Evolutionary conservation across 1,284 basidiomycete species (phyloP).

Genomic region (Chalciporus sp.): DNA sequence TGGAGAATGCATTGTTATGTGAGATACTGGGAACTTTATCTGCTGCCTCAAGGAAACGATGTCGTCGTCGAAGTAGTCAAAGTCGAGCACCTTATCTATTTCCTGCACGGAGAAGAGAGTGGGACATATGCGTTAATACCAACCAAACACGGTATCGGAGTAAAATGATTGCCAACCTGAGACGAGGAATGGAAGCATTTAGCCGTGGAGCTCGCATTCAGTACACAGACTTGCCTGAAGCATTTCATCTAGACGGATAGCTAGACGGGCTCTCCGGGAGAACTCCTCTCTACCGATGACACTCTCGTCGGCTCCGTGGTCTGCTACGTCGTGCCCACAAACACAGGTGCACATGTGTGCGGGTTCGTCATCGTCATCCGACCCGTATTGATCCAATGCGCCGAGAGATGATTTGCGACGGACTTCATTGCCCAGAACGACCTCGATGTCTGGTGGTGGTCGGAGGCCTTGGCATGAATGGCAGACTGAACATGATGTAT

Average conservation of each 20-base stretch:
- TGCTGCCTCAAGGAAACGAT: conserved; percentile 73
- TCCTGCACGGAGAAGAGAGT: conserved; percentile 51
- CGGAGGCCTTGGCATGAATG: conserved; percentile 64
- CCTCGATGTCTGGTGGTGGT: conserved; percentile 58
- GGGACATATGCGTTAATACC: conserved; percentile 16
- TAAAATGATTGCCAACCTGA: conserved; percentile 28
- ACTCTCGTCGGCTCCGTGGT: conserved; percentile 70
- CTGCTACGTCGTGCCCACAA: conserved; percentile 74
- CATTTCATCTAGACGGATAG: conserved; percentile 82
- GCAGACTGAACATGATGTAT: conserved; percentile 67
- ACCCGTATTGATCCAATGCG: conserved; percentile 63
- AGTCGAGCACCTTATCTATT: conserved; percentile 72
- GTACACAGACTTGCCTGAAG: conserved; percentile 62
- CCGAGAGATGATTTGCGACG: conserved; percentile 50
- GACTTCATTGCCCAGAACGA: conserved; percentile 55
- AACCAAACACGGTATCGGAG: conserved; percentile 13
- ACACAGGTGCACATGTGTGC: conserved; percentile 68
- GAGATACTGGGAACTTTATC: conserved; percentile 56
- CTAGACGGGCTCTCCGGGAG: conserved; percentile 72
- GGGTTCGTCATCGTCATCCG: conserved; percentile 57
- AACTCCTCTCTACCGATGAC: conserved; percentile 63
- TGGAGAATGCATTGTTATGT: conserved; percentile 43
- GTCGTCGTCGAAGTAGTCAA: conserved; percentile 73
- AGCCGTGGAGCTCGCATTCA: conserved; percentile 6
- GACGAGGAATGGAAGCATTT: conserved; percentile 18